Evolutionary conservation across 352 stramenopile species (phyloP), one percentile per base, ranked within the genome.

Genomic region (Phytophthora tubulina): DNA sequence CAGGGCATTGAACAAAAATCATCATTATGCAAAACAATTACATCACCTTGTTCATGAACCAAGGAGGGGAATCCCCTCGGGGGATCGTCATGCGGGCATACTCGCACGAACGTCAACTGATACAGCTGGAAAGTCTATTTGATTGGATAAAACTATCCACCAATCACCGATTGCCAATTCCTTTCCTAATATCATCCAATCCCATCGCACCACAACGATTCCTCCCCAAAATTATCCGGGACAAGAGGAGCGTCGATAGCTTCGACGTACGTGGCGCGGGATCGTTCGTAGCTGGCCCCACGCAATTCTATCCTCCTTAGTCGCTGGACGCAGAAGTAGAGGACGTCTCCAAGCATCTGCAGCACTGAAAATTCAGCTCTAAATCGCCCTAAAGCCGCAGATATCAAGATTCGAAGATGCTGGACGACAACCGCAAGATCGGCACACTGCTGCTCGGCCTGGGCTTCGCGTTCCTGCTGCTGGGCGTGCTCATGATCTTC

Each of bases 341-440:
- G 27, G 21, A 57, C 53, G 0, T 31, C n/a, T 4, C 14, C 0
- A 13, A 63, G 2, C 48, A 57, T 36, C 30, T 48, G 30, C 30
- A 11, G 10, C n/a, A 15, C 42, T 5, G 13, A 53, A 59, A 63
- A 27, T 32, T 10, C 17, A 27, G 30, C 14, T 30, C 11, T 13
- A 36, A 63, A 36, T 13, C 27, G 38, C 10, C 13, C 31, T 33
- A 7, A 52, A 48, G 56, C n/a, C n/a, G 52, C 55, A 57, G 7
- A 63, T 33, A 42, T 49, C 31, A 11, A 17, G 33, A 21, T 33
- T 33, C 35, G 27, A 61, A 30, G 50, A 93, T 91, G 84, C 77
- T 97, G 61, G 90, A 95, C 76, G 96, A 99, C 81, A 99, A 99
- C 82, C 94, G 94, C 72, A 98, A 98, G 84, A 98, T 99, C 76